Base-by-base conservation (phyloP, 202 grass and related monocot genomes). In the Carex sylvatica region DNA sequence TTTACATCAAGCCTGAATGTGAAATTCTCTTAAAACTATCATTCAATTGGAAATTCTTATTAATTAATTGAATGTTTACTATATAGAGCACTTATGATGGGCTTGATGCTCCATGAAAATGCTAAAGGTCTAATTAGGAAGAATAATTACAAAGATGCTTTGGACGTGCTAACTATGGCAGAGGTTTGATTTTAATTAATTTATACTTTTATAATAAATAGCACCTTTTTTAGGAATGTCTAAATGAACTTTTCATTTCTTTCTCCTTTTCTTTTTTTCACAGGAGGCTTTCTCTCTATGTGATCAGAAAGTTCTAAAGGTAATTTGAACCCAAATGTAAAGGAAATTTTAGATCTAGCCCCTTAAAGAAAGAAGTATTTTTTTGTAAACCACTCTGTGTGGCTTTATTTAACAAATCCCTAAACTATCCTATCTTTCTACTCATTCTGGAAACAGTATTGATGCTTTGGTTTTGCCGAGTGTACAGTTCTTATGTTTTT, bases 281-380 rank as follows among this genome's bases (percentile, higher is more conserved):
- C 89, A 98, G 91, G 96, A 99, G 85, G 96, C 96, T 70, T 99
- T 99, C 76, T 89, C 96, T 87, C 83, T 99, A 51, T 96, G 96
- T 65, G 81, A 96, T 80, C 65, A 88, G 78, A 93, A 92, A 69
- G 72, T 99, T 65, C 85, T 93, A 24, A 83, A 99, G 96, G 96
- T 99, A 92, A 87, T n/a, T 66, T 87, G 70, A 92, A 73, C 26
- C 33, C 10, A 74, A 53, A 11, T 35, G 73, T 58, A 35, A 33
- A 35, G 4, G 33, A 73, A 52, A 14, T 74, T 30, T 55, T 30
- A 5, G 16, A 5, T 74, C 44, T 18, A 74, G 69, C 42, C 15
- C 6, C 65, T 46, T 49, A 49, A 49, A 49, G 42, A 49, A 49
- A 12, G 46, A 49, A 49, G 46, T 49, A 49, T 49, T 49, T 49